phyloP scores from a whole-genome alignment of 2,329 filamentous ascomycete genomes.

The Cryphonectria parasitica region DNA sequence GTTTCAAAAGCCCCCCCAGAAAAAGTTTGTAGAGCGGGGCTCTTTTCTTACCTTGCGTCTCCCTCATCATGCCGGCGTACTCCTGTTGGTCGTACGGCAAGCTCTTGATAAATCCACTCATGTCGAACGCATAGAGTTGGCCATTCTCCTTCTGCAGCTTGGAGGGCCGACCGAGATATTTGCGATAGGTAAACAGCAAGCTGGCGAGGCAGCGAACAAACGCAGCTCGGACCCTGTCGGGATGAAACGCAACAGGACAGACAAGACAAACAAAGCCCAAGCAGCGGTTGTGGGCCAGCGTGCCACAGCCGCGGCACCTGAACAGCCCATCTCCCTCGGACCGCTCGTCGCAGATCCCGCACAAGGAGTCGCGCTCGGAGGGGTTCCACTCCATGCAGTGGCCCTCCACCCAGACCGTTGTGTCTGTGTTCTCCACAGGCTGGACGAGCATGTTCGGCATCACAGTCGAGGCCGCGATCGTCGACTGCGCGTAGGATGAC shows the following conservation, averaged over 20 bases:
- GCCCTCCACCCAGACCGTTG: conserved; percentile 81
- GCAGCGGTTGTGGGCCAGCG: conserved; percentile 61
- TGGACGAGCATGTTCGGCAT: conserved; percentile 85
- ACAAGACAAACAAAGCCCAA: conserved; percentile 66
- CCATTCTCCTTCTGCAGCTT: conserved; percentile 64
- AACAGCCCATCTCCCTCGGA: conserved; percentile 75
- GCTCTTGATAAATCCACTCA: conserved; percentile 67
- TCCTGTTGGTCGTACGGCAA: conserved; percentile 69
- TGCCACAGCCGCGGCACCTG: conserved; percentile 68
- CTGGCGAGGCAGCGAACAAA: conserved; percentile 70
- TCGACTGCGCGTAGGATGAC: conserved; percentile 85
- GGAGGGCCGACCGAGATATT: conserved; percentile 61
- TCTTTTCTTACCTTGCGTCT: conserved; percentile 63
- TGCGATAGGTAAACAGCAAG: conserved; percentile 68
- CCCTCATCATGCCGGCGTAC: conserved; percentile 65
- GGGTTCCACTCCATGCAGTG: conserved; percentile 74
- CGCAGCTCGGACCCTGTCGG: conserved; percentile 64
- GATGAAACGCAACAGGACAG: conserved; percentile 64
- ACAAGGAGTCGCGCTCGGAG: conserved; percentile 63
- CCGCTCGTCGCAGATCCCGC: conserved; percentile 77
- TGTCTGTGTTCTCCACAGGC: conserved; percentile 77
- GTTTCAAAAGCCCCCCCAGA: background rate
- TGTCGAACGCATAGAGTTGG: conserved; percentile 66
- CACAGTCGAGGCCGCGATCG: conserved; percentile 80
- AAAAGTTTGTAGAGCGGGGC: background rate